Conservation (phyloP, 225 moss, liverwort and hornwort genomes). For the Ulota crispa region DNA sequence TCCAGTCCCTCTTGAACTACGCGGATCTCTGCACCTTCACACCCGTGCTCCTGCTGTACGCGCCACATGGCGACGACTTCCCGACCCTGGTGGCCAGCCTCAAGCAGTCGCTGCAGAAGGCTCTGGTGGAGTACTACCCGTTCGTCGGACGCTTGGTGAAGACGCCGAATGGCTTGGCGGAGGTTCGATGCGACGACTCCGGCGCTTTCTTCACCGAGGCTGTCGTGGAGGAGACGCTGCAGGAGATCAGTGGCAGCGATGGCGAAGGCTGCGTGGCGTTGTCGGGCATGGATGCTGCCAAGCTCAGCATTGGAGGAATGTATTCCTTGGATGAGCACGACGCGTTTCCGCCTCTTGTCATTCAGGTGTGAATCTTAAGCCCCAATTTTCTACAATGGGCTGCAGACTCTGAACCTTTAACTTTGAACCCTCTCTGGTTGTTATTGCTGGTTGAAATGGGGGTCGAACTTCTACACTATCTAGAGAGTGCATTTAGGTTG, state of each 20-base stretch:
- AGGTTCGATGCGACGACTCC: conserved; percentile 32
- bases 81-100: conserved; percentile 7
- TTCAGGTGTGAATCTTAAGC: conserved; percentile 27
- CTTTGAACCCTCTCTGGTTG: too few relatives aligned
- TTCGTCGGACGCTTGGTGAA: conserved; percentile 39
- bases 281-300: conserved; percentile 39
- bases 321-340: conserved; percentile 12
- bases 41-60: conserved; percentile 27
- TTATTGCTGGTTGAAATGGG: background rate
- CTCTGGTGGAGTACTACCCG: conserved; percentile 34
- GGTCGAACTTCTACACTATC: too few relatives aligned
- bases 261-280: conserved; percentile 11
- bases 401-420: background rate
- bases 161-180: conserved; percentile 8
- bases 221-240: conserved; percentile 38
- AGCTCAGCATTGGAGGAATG: background rate
- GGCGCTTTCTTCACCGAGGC: conserved; percentile 41
- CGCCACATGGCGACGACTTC: background rate
- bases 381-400: background rate
- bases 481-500: too few relatives aligned
- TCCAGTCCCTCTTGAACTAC: background rate
- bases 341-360: conserved; percentile 37
- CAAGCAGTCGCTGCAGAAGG: conserved; percentile 22
- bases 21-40: background rate
- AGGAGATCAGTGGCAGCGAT: conserved; percentile 14